Percentiles rank a stretch among this genome's conserved stretches.
Conservation (phyloP, 139 green algal genomes). For the Coelastrella sp. region DNA sequence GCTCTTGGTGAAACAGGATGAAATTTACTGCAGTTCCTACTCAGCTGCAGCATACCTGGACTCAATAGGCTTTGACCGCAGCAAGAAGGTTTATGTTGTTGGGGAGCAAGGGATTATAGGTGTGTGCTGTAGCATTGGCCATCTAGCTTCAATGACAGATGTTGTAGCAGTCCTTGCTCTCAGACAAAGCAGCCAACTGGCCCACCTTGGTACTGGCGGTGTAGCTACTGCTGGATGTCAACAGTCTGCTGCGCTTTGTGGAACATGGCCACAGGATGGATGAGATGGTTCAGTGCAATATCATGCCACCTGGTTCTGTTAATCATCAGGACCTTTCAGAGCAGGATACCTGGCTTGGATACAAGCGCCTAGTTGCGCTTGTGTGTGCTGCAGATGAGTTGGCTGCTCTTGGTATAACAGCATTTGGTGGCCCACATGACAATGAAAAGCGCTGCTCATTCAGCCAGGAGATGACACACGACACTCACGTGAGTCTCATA, state of each 20-base stretch:
- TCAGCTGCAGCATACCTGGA: conserved; percentile 96
- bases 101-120: conserved; percentile 87
- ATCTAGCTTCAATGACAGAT: too few species aligned
- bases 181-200: too few species aligned
- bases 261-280: too few species aligned
- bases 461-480: conserved; percentile 23
- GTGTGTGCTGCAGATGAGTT: conserved; percentile 81
- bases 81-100: conserved; percentile 93
- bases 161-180: too few species aligned
- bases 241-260: too few species aligned
- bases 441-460: conserved; percentile 47
- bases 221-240: too few species aligned
- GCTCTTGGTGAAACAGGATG: conserved; percentile 70
- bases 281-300: too few species aligned
- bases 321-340: too few species aligned
- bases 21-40: conserved; percentile 97
- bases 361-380: too few species aligned
- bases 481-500: conserved; percentile 9
- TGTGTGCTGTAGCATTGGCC: background rate
- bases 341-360: too few species aligned
- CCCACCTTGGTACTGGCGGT: too few species aligned
- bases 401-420: conserved; percentile 82
- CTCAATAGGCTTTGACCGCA: conserved; percentile 80
- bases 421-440: conserved; percentile 85
- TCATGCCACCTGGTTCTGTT: too few species aligned